Conservation (phyloP, 345 rosid genomes). For the Dipteronia sinensis region DNA sequence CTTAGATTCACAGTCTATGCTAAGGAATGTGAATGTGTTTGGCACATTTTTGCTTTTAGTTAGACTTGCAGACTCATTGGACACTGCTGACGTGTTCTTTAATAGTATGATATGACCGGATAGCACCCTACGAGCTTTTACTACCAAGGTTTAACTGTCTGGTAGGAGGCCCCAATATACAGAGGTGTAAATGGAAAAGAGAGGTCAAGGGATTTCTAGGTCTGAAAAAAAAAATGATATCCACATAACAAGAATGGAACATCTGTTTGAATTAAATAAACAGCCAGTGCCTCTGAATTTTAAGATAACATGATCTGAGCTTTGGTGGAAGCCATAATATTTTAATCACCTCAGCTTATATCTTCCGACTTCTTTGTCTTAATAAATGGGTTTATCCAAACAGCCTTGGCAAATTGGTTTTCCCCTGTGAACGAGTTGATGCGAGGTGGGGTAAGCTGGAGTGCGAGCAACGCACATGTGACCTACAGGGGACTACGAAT, state of each 20-base stretch:
- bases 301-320: not conserved
- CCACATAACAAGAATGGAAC: no score
- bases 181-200: no score
- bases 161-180: no score
- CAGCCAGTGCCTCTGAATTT: no score
- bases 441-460: slow-evolving; percentile 99
- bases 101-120: not conserved
- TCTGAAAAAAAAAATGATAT: no score
- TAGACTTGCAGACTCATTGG: not conserved
- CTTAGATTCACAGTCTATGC: not conserved
- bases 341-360: not conserved
- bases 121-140: not conserved
- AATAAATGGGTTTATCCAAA: slow-evolving; percentile 17
- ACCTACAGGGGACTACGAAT: slow-evolving; percentile 62
- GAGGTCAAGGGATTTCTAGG: no score
- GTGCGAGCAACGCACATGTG: slow-evolving; percentile 81
- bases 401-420: slow-evolving; percentile 73
- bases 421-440: slow-evolving; percentile 87
- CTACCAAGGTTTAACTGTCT: no score
- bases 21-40: not conserved
- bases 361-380: not conserved
- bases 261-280: no score
- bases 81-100: not conserved
- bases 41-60: not conserved
- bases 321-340: not conserved